phyloP scores from a whole-genome alignment of 176 grass and related monocot species.

The Carex scoparia region DNA sequence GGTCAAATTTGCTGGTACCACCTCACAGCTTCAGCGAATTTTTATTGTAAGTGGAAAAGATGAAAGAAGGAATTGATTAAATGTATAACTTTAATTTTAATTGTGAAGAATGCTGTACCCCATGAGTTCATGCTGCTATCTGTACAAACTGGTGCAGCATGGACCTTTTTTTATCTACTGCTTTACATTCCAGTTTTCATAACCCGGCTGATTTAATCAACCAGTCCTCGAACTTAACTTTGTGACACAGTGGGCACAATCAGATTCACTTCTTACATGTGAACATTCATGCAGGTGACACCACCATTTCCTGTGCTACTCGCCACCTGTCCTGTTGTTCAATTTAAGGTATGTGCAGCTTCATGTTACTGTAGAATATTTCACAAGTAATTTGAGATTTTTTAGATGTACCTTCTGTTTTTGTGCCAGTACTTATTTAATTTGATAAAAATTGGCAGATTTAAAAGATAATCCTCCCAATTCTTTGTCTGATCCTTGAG shows the following conservation, averaged over 20 bases:
- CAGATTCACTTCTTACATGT: conserved; percentile 18
- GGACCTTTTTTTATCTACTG: neutral
- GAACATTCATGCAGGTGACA: conserved; percentile 52
- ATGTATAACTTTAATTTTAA: conserved; percentile 5
- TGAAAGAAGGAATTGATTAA: neutral
- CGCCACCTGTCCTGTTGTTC: conserved; percentile 69
- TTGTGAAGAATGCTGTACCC: neutral
- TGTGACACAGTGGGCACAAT: neutral
- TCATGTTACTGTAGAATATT: conserved; percentile 3
- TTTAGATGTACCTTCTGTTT: neutral
- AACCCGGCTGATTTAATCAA: neutral
- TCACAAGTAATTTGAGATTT: neutral
- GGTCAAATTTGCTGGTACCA: conserved; percentile 49
- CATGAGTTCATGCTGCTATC: neutral
- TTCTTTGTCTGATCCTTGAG: neutral
- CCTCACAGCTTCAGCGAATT: conserved; percentile 88
- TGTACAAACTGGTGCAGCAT: neutral
- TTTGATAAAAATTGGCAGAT: neutral
- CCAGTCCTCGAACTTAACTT: neutral
- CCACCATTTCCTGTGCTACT: conserved; percentile 74
- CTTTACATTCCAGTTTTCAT: conserved; percentile 5
- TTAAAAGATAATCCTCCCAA: neutral
- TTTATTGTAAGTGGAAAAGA: conserved; percentile 63
- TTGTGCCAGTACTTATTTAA: neutral
- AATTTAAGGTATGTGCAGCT: conserved; percentile 58